Conservation (phyloP, 164 flowering plant genomes). For the Platanus orientalis region DNA sequence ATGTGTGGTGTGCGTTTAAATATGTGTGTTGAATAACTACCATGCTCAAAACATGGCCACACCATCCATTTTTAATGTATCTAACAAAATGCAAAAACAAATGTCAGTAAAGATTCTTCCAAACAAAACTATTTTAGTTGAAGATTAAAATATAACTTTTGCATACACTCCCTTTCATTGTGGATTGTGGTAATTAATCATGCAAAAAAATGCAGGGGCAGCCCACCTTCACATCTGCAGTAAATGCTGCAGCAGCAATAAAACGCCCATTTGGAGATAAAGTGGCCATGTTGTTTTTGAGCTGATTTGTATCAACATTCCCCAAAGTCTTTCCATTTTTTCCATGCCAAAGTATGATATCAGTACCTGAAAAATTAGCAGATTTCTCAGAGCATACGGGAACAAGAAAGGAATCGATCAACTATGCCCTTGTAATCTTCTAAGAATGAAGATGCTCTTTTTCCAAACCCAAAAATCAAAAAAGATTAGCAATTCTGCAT, state of each 20-base stretch:
- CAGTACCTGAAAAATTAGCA: slow-evolving; percentile 64
- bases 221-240: slow-evolving; percentile 96
- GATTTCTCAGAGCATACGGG: slow-evolving; percentile 3
- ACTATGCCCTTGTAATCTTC: background rate
- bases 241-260: slow-evolving; percentile 99
- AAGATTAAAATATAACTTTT: background rate
- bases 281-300: slow-evolving; percentile 86
- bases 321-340: slow-evolving; percentile 83
- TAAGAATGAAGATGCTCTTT: background rate
- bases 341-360: slow-evolving; percentile 90
- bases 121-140: background rate
- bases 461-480: too few relatives aligned
- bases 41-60: too few relatives aligned
- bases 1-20: background rate
- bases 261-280: slow-evolving; percentile 97
- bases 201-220: background rate
- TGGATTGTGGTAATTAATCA: background rate
- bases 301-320: slow-evolving; percentile 86
- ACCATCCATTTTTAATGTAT: too few relatives aligned
- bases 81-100: too few relatives aligned
- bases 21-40: too few relatives aligned
- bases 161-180: background rate
- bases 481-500: too few relatives aligned
- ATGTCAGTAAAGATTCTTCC: background rate
- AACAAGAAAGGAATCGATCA: background rate